Conservation (phyloP, 2,329 filamentous ascomycete species). For the Cercospora zeina region DNA sequence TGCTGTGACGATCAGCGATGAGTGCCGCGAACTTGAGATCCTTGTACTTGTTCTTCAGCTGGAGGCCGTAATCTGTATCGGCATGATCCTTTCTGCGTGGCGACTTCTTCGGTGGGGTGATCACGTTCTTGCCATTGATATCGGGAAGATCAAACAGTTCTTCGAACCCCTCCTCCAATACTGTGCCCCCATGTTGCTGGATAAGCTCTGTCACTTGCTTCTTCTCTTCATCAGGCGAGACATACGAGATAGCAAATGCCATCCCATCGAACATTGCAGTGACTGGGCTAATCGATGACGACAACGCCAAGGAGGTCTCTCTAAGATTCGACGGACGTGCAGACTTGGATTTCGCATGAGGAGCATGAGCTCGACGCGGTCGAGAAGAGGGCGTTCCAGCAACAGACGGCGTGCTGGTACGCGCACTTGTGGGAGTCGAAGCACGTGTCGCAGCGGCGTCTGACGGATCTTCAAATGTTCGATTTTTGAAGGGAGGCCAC, state of each 20-base stretch:
- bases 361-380: conserved; percentile 44
- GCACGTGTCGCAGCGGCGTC: conserved; percentile 9
- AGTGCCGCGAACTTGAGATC: conserved; percentile 75
- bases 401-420: conserved; percentile 42
- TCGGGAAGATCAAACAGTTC: conserved; percentile 66
- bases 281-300: conserved; percentile 8
- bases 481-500: conserved; percentile 46
- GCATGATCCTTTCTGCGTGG: conserved; percentile 19
- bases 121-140: conserved; percentile 31
- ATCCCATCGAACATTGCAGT: conserved; percentile 68
- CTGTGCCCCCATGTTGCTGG: conserved; percentile 66
- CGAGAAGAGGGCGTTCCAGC: conserved; percentile 52
- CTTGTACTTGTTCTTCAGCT: conserved; percentile 54
- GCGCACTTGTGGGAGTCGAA: conserved; percentile 23
- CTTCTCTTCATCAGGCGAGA: conserved; percentile 59
- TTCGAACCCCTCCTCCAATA: conserved; percentile 76
- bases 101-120: conserved; percentile 30
- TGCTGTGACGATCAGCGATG: conserved; percentile 80
- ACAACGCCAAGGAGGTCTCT: conserved; percentile 33
- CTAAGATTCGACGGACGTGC: conserved; percentile 29
- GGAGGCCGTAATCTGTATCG: conserved; percentile 27
- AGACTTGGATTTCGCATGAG: conserved; percentile 20
- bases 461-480: conserved; percentile 39
- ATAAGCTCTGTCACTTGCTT: conserved; percentile 64
- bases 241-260: conserved; percentile 82